Conservation (phyloP, 176 grass and related monocot genomes). For the Hyparrhenia diplandra region DNA sequence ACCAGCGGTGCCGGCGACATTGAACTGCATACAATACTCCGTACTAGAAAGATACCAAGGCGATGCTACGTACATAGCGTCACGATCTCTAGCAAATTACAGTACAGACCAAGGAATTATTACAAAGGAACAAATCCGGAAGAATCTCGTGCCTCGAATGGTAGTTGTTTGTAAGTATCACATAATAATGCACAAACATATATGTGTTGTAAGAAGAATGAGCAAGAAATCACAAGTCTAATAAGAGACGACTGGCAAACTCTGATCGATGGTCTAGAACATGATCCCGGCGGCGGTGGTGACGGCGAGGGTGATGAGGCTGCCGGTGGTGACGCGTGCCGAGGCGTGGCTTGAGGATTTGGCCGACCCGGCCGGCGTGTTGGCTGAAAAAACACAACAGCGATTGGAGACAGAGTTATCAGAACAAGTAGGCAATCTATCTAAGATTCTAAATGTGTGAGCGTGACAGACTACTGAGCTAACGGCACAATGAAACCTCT, state of each 20-base stretch:
- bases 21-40: background rate
- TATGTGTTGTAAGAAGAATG: slow-evolving; percentile 24
- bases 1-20: background rate
- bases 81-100: slow-evolving; percentile 9
- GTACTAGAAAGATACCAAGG: background rate
- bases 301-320: slow-evolving; percentile 2
- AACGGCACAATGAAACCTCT: background rate
- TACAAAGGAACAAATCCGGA: background rate
- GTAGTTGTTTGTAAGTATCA: background rate
- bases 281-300: background rate
- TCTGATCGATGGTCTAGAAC: slow-evolving; percentile 6
- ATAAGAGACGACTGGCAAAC: too few relatives aligned
- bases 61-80: background rate
- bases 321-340: background rate
- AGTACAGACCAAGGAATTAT: background rate
- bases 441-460: background rate
- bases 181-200: slow-evolving; percentile 2
- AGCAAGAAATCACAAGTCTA: slow-evolving; percentile 18
- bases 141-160: background rate
- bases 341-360: background rate
- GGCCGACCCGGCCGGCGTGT: slow-evolving; percentile 5
- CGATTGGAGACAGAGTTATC: background rate
- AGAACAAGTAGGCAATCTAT: background rate
- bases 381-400: slow-evolving; percentile 12
- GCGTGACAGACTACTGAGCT: background rate